phyloP scores from a whole-genome alignment of 2,329 filamentous ascomycete species.

The Verruconis gallopava region DNA sequence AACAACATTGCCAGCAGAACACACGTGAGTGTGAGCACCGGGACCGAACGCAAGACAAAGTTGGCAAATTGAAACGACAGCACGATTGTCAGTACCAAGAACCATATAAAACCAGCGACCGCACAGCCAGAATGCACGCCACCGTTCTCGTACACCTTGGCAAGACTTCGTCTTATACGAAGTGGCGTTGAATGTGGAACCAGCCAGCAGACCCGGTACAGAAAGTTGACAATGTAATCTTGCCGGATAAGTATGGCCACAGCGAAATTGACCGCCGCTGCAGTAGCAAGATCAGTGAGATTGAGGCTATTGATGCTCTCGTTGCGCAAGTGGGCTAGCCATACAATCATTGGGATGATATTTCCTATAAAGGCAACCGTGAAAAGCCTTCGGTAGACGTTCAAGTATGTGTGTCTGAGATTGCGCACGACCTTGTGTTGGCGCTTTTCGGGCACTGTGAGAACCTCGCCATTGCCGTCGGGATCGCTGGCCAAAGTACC shows the following conservation, averaged over 20 bases:
- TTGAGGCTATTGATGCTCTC: conserved; percentile 10
- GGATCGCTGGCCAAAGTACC: too few species aligned
- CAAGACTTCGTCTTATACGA: conserved; percentile 21
- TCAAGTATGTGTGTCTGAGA: conserved; percentile 13
- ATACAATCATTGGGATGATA: conserved; percentile 15
- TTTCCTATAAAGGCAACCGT: conserved; percentile 18
- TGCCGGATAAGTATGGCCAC: conserved; percentile 25
- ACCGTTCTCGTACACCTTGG: conserved; percentile 29
- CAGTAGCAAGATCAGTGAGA: conserved; percentile 20
- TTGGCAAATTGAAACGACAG: conserved; percentile 17
- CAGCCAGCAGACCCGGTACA: conserved; percentile 22
- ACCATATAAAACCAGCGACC: conserved; percentile 30
- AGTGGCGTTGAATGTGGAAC: conserved; percentile 24
- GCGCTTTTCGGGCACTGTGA: conserved; percentile 4
- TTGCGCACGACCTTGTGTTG: conserved; percentile 7
- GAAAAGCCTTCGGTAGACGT: conserved; percentile 20
- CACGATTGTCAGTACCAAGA: conserved; percentile 25
- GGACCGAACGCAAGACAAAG: conserved; percentile 10
- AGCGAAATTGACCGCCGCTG: conserved; percentile 22
- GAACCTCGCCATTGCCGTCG: too few species aligned
- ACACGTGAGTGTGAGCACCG: conserved; percentile 16
- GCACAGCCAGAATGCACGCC: conserved; percentile 28
- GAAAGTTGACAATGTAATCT: conserved; percentile 27
- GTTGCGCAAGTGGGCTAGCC: conserved; percentile 9
- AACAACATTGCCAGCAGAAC: conserved; percentile 15